A percentile compares a stretch with the other conserved stretches of the same genome.
phyloP scores from a whole-genome alignment of 345 rosid genomes.

The Lenwebbia sp. region DNA sequence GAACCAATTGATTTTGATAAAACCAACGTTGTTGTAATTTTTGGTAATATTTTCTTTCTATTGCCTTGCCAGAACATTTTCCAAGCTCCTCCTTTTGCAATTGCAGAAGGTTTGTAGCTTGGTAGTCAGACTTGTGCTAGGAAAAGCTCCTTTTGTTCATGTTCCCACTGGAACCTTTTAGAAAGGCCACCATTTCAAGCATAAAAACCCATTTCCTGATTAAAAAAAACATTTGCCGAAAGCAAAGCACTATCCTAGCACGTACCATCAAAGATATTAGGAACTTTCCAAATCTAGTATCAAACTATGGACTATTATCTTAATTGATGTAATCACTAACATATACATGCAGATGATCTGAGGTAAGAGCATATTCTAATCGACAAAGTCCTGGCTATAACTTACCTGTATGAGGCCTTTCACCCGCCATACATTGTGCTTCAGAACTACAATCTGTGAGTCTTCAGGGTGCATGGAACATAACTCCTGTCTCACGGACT shows the following conservation, averaged over 20 bases:
- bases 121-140: not conserved
- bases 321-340: not conserved
- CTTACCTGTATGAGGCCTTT: slow-evolving; percentile 42
- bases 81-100: not conserved
- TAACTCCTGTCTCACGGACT: slow-evolving; percentile 41
- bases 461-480: slow-evolving; percentile 34
- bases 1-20: not conserved
- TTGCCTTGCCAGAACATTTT: not conserved
- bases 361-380: not conserved
- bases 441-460: slow-evolving; percentile 30
- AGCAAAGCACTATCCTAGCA: not conserved
- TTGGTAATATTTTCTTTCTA: not conserved
- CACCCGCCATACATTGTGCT: slow-evolving; percentile 43
- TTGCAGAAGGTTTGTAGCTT: not conserved
- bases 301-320: not conserved
- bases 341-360: not conserved
- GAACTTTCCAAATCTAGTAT: not conserved
- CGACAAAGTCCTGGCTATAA: not conserved
- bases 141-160: not conserved
- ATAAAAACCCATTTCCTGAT: not conserved
- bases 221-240: not conserved
- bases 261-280: not conserved
- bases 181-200: not conserved
- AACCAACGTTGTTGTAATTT: not conserved
- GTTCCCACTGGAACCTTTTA: not conserved